Evolutionary conservation across 768 basidiomycete genomes (phyloP).

Genomic region (Mycena floridula): DNA sequence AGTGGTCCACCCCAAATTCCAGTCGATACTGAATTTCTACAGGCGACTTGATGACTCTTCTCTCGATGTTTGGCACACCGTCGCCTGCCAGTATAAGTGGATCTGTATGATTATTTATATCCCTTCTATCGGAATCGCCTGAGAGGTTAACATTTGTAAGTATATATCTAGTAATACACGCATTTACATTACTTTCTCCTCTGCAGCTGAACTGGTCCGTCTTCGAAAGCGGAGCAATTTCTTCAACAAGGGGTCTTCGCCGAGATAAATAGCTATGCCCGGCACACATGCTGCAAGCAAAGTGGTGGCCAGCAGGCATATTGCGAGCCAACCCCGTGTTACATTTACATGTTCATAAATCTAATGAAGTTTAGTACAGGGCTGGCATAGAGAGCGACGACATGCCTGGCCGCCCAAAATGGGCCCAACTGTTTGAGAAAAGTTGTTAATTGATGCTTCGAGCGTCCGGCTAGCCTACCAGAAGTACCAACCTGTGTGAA

Average conservation of each 20-base stretch:
- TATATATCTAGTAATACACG: too few relatives aligned
- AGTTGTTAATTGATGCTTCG: constrained; percentile 4
- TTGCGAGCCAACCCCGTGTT: constrained; percentile 58
- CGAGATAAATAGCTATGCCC: neutral
- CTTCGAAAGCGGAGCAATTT: neutral
- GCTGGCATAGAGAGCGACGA: neutral
- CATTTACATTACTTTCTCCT: too few relatives aligned
- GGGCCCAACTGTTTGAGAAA: constrained; percentile 69
- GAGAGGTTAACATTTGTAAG: too few relatives aligned
- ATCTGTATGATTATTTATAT: too few relatives aligned
- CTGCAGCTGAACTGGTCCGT: too few relatives aligned
- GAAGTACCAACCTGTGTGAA: constrained; percentile 44
- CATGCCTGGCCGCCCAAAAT: constrained; percentile 61
- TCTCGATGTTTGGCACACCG: constrained; percentile 45
- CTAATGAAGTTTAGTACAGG: constrained; percentile 23
- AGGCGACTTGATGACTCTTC: constrained; percentile 49
- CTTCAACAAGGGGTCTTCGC: neutral
- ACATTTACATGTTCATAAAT: constrained; percentile 49
- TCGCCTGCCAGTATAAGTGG: too few relatives aligned
- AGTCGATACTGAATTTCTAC: constrained; percentile 1
- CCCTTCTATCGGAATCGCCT: too few relatives aligned
- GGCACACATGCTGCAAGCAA: constrained; percentile 29
- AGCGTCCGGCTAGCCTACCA: neutral
- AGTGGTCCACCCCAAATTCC: constrained; percentile 7
- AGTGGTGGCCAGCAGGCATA: constrained; percentile 43